phyloP scores from a whole-genome alignment of 2,329 filamentous ascomycete genomes.

The Neofusicoccum sp. region DNA sequence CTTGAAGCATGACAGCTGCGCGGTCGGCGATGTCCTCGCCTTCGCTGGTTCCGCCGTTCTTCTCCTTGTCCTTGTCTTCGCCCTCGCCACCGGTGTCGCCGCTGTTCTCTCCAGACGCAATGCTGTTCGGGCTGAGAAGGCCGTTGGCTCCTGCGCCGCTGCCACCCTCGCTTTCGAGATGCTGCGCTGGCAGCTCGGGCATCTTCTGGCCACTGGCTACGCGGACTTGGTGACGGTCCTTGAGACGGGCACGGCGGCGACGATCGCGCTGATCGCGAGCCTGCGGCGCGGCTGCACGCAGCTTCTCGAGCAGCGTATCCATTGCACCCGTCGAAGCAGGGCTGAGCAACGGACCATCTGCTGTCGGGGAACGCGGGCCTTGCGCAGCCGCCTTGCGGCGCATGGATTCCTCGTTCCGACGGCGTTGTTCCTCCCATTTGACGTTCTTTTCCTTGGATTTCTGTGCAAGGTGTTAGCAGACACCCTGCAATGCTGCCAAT shows the following conservation, averaged over 20 bases:
- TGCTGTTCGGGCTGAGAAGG: slow-evolving; percentile 52
- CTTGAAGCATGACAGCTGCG: slow-evolving; percentile 79
- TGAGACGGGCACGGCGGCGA: slow-evolving; percentile 79
- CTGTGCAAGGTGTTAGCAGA: slow-evolving; percentile 39
- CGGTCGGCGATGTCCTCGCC: slow-evolving; percentile 72
- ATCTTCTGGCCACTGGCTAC: slow-evolving; percentile 86
- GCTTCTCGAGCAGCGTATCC: slow-evolving; percentile 92
- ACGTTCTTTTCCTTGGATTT: slow-evolving; percentile 93
- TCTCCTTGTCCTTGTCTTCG: slow-evolving; percentile 22
- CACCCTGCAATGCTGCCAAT: too few relatives aligned
- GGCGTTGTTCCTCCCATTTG: slow-evolving; percentile 73
- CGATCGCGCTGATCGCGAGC: slow-evolving; percentile 85
- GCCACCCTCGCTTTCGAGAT: slow-evolving; percentile 45
- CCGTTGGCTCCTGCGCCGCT: slow-evolving; percentile 24
- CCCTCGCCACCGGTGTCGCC: slow-evolving; percentile 23
- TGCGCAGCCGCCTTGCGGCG: slow-evolving; percentile 65
- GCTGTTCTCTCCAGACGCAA: slow-evolving; percentile 22
- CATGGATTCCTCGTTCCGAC: slow-evolving; percentile 86
- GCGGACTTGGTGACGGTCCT: slow-evolving; percentile 86
- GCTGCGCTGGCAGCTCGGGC: slow-evolving; percentile 66
- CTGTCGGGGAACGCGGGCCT: slow-evolving; percentile 40
- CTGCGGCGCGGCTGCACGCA: slow-evolving; percentile 89
- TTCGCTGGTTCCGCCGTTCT: slow-evolving; percentile 23
- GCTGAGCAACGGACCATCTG: slow-evolving; percentile 46
- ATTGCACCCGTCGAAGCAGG: slow-evolving; percentile 82